Evolutionary conservation across 108 stramenopile species (phyloP).

Genomic region (Mediolabrus comicus): DNA sequence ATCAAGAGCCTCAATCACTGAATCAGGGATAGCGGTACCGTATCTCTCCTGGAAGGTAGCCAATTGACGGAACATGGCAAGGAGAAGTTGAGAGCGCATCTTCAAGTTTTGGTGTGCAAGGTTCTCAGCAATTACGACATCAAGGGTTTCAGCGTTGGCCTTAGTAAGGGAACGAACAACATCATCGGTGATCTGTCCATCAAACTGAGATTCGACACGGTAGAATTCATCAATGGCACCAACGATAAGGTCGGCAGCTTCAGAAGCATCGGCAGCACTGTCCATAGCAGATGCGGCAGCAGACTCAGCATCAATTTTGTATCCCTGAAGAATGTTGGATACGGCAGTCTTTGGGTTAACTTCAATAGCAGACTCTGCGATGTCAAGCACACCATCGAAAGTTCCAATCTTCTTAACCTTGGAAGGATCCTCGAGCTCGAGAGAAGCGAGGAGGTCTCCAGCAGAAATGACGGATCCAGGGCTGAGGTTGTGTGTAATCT

Average conservation of each 20-base stretch:
- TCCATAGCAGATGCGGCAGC: constrained; percentile 56
- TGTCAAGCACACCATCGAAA: constrained; percentile 79
- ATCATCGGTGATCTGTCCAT: constrained; percentile 79
- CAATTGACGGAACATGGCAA: constrained; percentile 78
- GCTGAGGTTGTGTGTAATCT: constrained; percentile 88
- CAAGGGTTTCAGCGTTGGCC: constrained; percentile 74
- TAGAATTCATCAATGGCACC: constrained; percentile 78
- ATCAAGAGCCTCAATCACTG: constrained; percentile 61
- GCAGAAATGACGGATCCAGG: constrained; percentile 95
- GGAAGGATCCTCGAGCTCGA: constrained; percentile 93
- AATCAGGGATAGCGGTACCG: constrained; percentile 51
- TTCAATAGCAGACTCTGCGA: constrained; percentile 34
- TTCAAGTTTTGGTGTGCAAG: constrained; percentile 76
- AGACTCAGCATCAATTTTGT: constrained; percentile 60
- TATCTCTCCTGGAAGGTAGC: constrained; percentile 77
- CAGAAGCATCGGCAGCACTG: constrained; percentile 42
- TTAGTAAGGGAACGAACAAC: constrained; percentile 88
- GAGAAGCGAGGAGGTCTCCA: constrained; percentile 93
- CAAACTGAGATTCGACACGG: constrained; percentile 86
- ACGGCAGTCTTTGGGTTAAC: constrained; percentile 51
- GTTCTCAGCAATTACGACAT: constrained; percentile 78
- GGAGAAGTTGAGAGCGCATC: constrained; percentile 50
- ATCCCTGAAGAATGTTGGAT: constrained; percentile 77
- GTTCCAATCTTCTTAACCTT: constrained; percentile 93
- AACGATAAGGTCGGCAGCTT: constrained; percentile 60